Conservation (phyloP, 345 rosid species). For the Lenwebbia sp. region DNA sequence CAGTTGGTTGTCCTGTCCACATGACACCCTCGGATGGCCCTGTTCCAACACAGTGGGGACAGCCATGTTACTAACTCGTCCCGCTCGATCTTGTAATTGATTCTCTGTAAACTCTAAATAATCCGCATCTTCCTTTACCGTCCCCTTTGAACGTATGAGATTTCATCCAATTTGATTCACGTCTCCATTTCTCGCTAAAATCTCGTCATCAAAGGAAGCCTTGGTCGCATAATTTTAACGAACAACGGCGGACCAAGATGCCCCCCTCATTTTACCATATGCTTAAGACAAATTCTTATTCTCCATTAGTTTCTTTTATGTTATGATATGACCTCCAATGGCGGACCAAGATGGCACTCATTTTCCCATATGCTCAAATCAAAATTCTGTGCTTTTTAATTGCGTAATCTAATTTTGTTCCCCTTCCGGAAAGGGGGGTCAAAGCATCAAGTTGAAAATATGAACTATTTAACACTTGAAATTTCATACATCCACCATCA, state of each 20-base stretch:
- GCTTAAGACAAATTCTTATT: not conserved
- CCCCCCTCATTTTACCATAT: no score
- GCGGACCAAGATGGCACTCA: not conserved
- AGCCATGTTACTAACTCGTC: not conserved
- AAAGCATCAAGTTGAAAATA: not conserved
- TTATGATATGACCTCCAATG: not conserved
- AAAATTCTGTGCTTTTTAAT: not conserved
- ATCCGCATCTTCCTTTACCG: not conserved
- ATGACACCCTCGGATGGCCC: not conserved
- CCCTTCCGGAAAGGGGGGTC: not conserved
- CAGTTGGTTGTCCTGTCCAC: no score
- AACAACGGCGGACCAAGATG: not conserved
- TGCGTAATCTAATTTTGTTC: not conserved
- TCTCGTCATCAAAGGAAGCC: not conserved
- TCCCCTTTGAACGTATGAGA: not conserved
- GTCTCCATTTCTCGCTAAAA: not conserved
- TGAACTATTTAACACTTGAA: not conserved
- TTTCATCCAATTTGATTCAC: not conserved
- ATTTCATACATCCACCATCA: not conserved
- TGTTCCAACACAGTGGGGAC: not conserved
- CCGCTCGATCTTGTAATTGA: not conserved
- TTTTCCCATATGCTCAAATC: not conserved
- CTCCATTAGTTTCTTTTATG: not conserved
- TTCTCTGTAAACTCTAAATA: not conserved
- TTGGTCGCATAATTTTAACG: not conserved